phyloP scores from a whole-genome alignment of 192 early-diverging fungal species.

The Ambispora gerdemannii region DNA sequence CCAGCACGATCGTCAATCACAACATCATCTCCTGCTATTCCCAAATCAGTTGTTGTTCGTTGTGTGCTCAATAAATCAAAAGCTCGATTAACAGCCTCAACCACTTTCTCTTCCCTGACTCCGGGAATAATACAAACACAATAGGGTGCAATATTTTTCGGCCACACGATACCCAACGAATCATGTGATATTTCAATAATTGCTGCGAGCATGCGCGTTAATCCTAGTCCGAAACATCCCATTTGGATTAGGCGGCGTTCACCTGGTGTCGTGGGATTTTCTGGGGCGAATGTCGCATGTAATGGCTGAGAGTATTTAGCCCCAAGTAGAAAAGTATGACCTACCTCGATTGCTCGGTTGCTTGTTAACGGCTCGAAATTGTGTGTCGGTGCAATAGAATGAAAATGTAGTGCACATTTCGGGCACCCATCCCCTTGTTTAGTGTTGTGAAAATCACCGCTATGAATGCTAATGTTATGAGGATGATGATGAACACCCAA shows the following conservation, averaged over 20 bases:
- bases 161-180: constrained; percentile 75
- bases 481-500: background rate
- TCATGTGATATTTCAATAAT: constrained; percentile 66
- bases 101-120: constrained; percentile 36
- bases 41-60: constrained; percentile 23
- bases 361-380: constrained; percentile 36
- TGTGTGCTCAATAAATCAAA: constrained; percentile 55
- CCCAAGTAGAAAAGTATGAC: constrained; percentile 87
- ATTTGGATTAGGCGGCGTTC: constrained; percentile 62
- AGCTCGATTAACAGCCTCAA: constrained; percentile 33
- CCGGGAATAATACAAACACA: constrained; percentile 62
- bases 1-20: constrained; percentile 70
- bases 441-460: constrained; percentile 48
- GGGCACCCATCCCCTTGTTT: constrained; percentile 49
- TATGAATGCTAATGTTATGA: background rate
- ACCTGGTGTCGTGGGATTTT: constrained; percentile 28
- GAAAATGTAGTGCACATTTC: constrained; percentile 26
- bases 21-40: constrained; percentile 44
- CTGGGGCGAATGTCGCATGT: constrained; percentile 50
- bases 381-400: background rate
- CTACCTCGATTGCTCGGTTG: constrained; percentile 74
- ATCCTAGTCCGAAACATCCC: constrained; percentile 91
- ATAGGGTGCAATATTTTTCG: constrained; percentile 75
- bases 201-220: constrained; percentile 80
- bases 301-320: constrained; percentile 80